Evolutionary conservation across 2,329 filamentous ascomycete species (phyloP), one percentile per base, ranked within the genome.

Genomic region (Cytospora piceae): DNA sequence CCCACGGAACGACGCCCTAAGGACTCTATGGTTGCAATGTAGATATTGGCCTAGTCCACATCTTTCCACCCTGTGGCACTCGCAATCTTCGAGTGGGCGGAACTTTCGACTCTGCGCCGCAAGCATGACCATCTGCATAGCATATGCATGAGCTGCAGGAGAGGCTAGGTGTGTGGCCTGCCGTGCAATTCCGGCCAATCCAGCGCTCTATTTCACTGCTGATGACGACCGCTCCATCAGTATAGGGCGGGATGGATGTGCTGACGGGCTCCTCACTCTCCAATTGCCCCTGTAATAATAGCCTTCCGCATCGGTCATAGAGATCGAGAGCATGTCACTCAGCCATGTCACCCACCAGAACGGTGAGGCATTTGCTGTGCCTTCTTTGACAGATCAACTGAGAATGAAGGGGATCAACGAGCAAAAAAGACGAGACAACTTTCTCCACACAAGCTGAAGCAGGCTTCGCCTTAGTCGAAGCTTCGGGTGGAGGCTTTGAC

Each of bases 61-160:
- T 3, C 6, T 39, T 27, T 34, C 34, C n/a, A 22, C 27, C 29
- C 20, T 53, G 52, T 46, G 27, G 7, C 7, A n/a, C 59, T 6
- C 29, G 27, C 17, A 37, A 34, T 15, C 52, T 31, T 39, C 11
- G 22, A 56, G 29, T 34, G 34, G 6, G 53, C 24, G 39, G 24
- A 8, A 27, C 31, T 57, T 31, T 63, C 29, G 39, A 57, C 22
- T 51, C 39, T 46, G 61, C 46, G 46, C 46, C 46, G 22, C 46
- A 49, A 49, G 55, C 24, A 66, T 55, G 20, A 49, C 49, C 27
- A 32, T 27, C 59, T 42, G 64, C 64, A 65, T 65, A 46, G 52
- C 58, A 63, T 58, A 58, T 65, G 58, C 64, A 62, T 17, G 53
- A 65, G 54, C 56, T 52, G 64, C 64, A 65, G 64, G 39, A 56